Base-by-base conservation (phyloP, 768 basidiomycete species). In the Flagelloscypha sp. region DNA sequence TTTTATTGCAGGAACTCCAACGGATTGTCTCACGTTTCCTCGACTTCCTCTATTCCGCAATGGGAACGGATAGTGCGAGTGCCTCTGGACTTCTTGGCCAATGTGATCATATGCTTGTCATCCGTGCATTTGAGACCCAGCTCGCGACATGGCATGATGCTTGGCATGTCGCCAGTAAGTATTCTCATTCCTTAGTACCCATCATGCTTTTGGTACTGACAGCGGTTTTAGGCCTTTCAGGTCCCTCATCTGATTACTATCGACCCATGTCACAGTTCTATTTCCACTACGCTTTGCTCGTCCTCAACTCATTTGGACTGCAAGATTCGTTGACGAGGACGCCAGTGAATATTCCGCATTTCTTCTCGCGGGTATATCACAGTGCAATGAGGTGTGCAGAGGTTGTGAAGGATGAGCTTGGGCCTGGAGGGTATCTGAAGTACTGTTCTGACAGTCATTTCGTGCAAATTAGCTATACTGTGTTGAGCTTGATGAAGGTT, bases 261-360 rank as follows among this genome's bases (percentile, higher is more conserved):
- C 52, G 53, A 27, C 56, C 70, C 33, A 73, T 75, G 27, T 68
- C 72, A 18, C 63, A 73, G 45, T 93, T 90, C 52, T 89, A 88
- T 54, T 84, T 74, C 60, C 74, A 87, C 53, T 94, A 94, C 49
- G 76, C 81, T 17, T 74, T 76, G 60, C 73, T 99, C 34, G 86
- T 95, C 24, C 63, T 97, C 39, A 92, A 95, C 53, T 94, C 93
- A 1, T 99, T 99, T 48, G 94, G 94, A 8, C 70, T 99, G 27
- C 93, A 99, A 56, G 86, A 94, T 50, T 89, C 94, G n/a, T 61
- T 97, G 37, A 93, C 94, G 57, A 71, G 74, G 13, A 68, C 74
- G 3, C 59, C 72, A 1, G 57, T 84, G 27, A 77, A 90, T 50
- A 79, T 86, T 27, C 79, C 79, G 0, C 79, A 90, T 59, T 90